phyloP scores from a whole-genome alignment of 2,329 filamentous ascomycete genomes.

The Cercospora citrullina region DNA sequence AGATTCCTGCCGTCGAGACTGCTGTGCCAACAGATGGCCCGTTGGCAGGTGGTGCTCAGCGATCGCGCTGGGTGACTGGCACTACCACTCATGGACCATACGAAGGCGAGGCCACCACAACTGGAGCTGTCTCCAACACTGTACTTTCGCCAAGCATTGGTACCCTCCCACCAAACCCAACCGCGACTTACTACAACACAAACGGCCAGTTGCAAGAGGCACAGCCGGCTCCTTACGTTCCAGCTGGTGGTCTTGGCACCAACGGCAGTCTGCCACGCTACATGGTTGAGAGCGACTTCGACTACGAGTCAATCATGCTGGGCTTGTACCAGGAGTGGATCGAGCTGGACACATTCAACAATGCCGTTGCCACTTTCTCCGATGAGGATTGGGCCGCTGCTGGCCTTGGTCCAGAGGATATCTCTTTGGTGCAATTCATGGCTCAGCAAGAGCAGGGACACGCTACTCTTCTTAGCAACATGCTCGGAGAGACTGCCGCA shows the following conservation, averaged over 20 bases:
- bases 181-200: conserved; percentile 68
- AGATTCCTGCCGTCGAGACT: conserved; percentile 43
- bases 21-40: conserved; percentile 34
- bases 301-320: conserved; percentile 74
- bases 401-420: conserved; percentile 68
- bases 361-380: conserved; percentile 69
- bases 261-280: conserved; percentile 77
- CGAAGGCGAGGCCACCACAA: conserved; percentile 66
- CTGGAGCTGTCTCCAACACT: conserved; percentile 64
- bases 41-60: conserved; percentile 45
- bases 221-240: conserved; percentile 70
- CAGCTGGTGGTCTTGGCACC: conserved; percentile 69
- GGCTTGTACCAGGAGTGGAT: conserved; percentile 82
- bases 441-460: conserved; percentile 74
- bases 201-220: conserved; percentile 68
- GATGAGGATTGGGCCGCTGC: conserved; percentile 67
- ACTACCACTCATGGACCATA: conserved; percentile 69
- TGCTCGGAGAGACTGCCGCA: conserved; percentile 70
- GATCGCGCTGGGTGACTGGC: conserved; percentile 55
- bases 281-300: conserved; percentile 76
- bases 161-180: conserved; percentile 58
- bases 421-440: conserved; percentile 74
- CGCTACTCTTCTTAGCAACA: conserved; percentile 73
- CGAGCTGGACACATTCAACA: conserved; percentile 79
- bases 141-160: conserved; percentile 60